Percentiles rank a stretch among this genome's conserved stretches.
These are phyloP conservation scores for Talaromyces piceae DNA, from an alignment of 2,329 filamentous ascomycete species.

Conservation along the genomic window DNA sequence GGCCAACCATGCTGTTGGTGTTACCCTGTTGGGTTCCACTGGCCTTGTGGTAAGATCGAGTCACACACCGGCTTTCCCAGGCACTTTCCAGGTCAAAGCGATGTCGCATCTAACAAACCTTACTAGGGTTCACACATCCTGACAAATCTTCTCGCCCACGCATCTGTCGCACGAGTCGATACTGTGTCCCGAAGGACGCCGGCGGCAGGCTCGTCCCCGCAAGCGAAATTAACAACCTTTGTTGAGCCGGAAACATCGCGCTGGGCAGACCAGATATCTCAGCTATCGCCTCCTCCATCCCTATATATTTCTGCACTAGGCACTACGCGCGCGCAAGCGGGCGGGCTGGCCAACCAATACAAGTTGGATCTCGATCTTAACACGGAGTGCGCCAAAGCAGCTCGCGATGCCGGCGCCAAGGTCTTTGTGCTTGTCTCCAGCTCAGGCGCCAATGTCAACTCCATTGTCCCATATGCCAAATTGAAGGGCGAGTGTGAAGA, in stretches of 20 bases:
- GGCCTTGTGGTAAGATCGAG: slow-evolving; percentile 39
- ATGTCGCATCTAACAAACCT: slow-evolving; percentile 20
- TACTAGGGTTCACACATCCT: slow-evolving; percentile 65
- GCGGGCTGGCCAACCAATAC: slow-evolving; percentile 70
- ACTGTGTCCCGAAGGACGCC: slow-evolving; percentile 40
- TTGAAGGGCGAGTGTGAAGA: slow-evolving; percentile 92
- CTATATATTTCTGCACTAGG: slow-evolving; percentile 72
- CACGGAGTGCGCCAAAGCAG: slow-evolving; percentile 65
- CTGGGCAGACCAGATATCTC: slow-evolving; percentile 58
- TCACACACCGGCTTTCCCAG: slow-evolving; percentile 7
- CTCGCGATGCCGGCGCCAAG: slow-evolving; percentile 62
- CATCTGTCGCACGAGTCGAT: slow-evolving; percentile 34
- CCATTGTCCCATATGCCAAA: slow-evolving; percentile 47
- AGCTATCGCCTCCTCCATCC: slow-evolving; percentile 48
- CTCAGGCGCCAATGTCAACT: slow-evolving; percentile 45
- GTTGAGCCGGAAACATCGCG: slow-evolving; percentile 59
- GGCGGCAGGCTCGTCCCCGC: slow-evolving; percentile 40
- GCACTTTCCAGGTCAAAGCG: neutral
- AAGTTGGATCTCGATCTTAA: slow-evolving; percentile 86
- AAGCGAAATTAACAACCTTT: slow-evolving; percentile 58
- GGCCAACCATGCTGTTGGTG: slow-evolving; percentile 25
- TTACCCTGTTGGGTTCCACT: slow-evolving; percentile 40
- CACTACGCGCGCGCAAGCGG: slow-evolving; percentile 69
- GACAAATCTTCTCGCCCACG: slow-evolving; percentile 37
- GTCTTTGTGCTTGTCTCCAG: slow-evolving; percentile 72